Percentiles rank a stretch among this genome's conserved stretches.
These are phyloP conservation scores for Cladosporium sp. DNA, from an alignment of 2,329 filamentous ascomycete genomes.

Conservation along the genomic window DNA sequence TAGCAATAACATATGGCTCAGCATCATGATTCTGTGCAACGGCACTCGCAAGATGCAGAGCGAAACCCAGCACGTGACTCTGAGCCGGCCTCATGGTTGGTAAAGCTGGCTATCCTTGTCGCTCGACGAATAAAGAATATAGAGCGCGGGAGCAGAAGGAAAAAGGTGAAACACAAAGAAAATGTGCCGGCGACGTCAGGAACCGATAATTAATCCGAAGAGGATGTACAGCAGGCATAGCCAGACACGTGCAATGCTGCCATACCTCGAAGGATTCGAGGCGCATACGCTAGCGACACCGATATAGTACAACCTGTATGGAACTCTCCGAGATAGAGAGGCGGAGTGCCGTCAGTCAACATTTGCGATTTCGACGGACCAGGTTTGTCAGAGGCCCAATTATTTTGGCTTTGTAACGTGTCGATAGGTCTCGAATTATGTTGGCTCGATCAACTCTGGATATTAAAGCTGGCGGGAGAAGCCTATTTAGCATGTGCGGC, in stretches of 20 bases:
- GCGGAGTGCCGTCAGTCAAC: no score
- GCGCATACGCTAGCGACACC: not conserved
- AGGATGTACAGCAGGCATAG: not conserved
- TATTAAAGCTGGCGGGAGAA: no score
- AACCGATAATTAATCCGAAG: not conserved
- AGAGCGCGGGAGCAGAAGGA: not conserved
- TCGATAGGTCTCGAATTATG: no score
- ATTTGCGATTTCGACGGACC: no score
- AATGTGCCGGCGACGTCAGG: not conserved
- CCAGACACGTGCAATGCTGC: not conserved
- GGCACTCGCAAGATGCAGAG: not conserved
- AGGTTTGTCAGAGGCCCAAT: no score
- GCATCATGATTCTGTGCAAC: slow-evolving; percentile 1
- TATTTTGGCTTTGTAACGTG: no score
- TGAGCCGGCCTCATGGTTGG: not conserved
- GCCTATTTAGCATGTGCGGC: no score
- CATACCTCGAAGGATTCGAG: not conserved
- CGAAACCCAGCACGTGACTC: not conserved
- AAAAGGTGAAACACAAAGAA: not conserved
- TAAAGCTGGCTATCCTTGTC: not conserved
- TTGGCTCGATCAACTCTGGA: no score
- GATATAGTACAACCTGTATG: not conserved
- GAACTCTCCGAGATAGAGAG: not conserved
- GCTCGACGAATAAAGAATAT: not conserved
- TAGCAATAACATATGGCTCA: slow-evolving; percentile 4